phyloP scores from a whole-genome alignment of 1,284 basidiomycete genomes.

The Trametes versicolor region DNA sequence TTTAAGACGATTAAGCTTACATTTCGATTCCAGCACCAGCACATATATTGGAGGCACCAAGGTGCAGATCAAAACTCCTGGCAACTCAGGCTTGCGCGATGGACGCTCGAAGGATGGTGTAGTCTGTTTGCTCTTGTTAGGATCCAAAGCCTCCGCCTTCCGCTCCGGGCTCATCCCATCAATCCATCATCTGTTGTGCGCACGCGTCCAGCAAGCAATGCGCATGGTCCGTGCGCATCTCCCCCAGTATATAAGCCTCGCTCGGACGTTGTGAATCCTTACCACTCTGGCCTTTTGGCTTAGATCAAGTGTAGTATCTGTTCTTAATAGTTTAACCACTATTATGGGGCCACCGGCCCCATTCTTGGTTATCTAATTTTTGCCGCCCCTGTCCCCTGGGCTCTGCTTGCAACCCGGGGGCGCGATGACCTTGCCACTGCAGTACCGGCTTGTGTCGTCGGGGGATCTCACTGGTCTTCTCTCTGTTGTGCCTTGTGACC shows the following conservation, averaged over 20 bases:
- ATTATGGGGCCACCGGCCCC: constrained; percentile 57
- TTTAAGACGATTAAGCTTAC: too few relatives aligned
- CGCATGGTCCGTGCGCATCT: constrained; percentile 20
- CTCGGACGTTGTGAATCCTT: constrained; percentile 34
- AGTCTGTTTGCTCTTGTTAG: constrained; percentile 15
- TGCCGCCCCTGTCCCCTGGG: constrained; percentile 36
- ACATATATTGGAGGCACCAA: too few relatives aligned
- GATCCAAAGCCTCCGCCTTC: constrained; percentile 19
- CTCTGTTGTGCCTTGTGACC: constrained; percentile 21
- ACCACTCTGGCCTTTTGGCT: constrained; percentile 96
- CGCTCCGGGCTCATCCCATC: background rate
- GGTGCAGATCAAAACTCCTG: too few relatives aligned
- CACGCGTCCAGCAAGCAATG: background rate
- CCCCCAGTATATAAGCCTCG: constrained; percentile 10
- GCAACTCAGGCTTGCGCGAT: too few relatives aligned
- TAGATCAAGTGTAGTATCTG: constrained; percentile 98
- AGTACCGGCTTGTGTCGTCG: constrained; percentile 38
- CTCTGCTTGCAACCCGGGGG: constrained; percentile 39
- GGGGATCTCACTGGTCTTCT: constrained; percentile 28
- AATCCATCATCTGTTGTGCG: background rate
- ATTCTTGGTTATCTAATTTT: constrained; percentile 44
- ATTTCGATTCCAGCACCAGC: too few relatives aligned
- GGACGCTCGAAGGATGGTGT: background rate
- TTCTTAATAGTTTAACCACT: constrained; percentile 88
- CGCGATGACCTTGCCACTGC: constrained; percentile 39